Evolutionary conservation across 208 protist species (phyloP).

Genomic region (Strigomonas culicis): DNA sequence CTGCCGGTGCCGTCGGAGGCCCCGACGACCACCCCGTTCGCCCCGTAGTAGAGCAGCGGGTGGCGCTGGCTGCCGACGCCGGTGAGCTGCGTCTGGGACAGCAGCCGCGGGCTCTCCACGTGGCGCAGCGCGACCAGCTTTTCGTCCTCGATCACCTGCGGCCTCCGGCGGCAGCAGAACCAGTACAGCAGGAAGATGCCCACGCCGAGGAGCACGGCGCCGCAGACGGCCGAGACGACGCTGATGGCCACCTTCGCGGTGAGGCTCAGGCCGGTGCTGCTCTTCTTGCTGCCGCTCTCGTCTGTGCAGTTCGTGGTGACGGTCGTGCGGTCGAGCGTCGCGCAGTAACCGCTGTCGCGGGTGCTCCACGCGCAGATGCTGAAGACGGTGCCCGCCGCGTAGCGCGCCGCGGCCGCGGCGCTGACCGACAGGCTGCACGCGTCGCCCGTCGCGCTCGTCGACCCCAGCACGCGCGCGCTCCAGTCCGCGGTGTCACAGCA

Average conservation of each 20-base stretch:
- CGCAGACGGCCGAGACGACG: conserved; percentile 26
- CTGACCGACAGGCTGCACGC: conserved; percentile 36
- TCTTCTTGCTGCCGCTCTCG: conserved; percentile 1
- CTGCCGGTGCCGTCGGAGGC: conserved; percentile 7
- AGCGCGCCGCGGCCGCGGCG: conserved; percentile 14
- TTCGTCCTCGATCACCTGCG: conserved; percentile 16
- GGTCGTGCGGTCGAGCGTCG: conserved; percentile 28
- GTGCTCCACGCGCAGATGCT: conserved; percentile 52
- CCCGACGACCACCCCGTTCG: neutral
- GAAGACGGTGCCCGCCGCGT: conserved; percentile 27
- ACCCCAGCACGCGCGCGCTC: conserved; percentile 2
- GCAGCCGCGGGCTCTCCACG: conserved; percentile 17
- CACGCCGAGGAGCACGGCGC: conserved; percentile 30
- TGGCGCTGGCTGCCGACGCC: conserved; percentile 22
- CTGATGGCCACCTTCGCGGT: conserved; percentile 33
- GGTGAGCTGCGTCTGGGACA: conserved; percentile 8
- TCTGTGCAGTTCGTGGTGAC: conserved; percentile 27
- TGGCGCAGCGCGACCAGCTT: conserved; percentile 27
- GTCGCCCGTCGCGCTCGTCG: conserved; percentile 17
- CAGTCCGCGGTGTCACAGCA: conserved; percentile 44
- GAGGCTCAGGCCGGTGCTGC: conserved; percentile 22
- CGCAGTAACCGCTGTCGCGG: conserved; percentile 43
- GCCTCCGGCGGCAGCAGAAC: conserved; percentile 31
- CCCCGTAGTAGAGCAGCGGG: conserved; percentile 37
- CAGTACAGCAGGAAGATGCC: conserved; percentile 30